Conservation (phyloP, 2,329 filamentous ascomycete species). For the Colletotrichum agaves region DNA sequence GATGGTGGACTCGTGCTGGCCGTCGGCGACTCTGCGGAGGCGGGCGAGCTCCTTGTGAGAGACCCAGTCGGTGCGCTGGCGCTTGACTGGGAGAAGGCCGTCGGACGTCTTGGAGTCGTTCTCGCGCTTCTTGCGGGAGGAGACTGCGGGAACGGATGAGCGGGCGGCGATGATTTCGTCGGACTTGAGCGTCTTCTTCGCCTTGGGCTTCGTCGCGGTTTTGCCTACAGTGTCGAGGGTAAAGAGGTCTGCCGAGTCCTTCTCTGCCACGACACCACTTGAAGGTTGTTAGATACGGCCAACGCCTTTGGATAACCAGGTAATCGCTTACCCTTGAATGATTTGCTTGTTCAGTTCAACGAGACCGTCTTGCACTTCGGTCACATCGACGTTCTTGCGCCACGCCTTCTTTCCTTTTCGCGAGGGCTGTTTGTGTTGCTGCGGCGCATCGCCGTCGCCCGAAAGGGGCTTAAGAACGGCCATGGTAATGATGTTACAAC, state of each 20-base stretch:
- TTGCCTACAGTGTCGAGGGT: conserved; percentile 82
- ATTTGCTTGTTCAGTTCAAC: conserved; percentile 88
- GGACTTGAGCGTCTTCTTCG: conserved; percentile 82
- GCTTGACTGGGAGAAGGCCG: conserved; percentile 79
- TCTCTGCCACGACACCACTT: conserved; percentile 88
- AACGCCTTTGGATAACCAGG: background rate
- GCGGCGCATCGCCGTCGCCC: conserved; percentile 70
- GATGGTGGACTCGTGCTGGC: conserved; percentile 67
- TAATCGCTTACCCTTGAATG: conserved; percentile 77
- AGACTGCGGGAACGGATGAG: conserved; percentile 83
- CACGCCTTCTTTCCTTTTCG: conserved; percentile 98
- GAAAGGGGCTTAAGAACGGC: conserved; percentile 62
- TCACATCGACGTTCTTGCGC: conserved; percentile 97
- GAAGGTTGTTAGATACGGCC: conserved; percentile 4
- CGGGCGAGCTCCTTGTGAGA: conserved; percentile 85
- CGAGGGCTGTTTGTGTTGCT: conserved; percentile 87
- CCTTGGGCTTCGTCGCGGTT: conserved; percentile 70
- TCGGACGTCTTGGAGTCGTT: conserved; percentile 70
- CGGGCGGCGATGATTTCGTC: conserved; percentile 92
- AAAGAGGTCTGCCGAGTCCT: conserved; percentile 85
- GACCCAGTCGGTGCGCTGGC: conserved; percentile 80
- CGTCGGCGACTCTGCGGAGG: conserved; percentile 82
- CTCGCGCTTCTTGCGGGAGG: conserved; percentile 76
- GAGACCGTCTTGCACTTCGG: conserved; percentile 84
- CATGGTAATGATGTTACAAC: conserved; percentile 50